Base-by-base conservation (phyloP, 177 flowering plant species). In the Telopea speciosissima region DNA sequence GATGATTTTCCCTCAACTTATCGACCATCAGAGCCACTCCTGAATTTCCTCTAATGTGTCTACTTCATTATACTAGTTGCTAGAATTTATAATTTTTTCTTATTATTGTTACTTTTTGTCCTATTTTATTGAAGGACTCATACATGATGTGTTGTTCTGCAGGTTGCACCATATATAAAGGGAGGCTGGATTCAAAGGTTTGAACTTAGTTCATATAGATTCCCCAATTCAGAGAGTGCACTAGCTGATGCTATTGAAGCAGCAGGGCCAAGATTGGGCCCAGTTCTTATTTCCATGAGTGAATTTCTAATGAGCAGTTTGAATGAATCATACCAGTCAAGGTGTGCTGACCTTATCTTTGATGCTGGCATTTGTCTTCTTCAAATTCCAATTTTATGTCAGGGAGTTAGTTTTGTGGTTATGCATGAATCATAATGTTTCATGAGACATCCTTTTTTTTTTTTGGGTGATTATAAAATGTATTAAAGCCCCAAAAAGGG, bases 261-360 rank as follows among this genome's bases (percentile, higher is more conserved):
- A 63, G 99, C 99, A 74, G 99, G 99, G 69, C 84, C 93, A 66
- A 80, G 75, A 45, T 74, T 96, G 82, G 99, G 99, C 17, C 96
- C 93, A 65, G 28, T 74, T 42, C 81, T 96, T 77, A 88, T 96
- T 67, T 85, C 89, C 3, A 89, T 91, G 97, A 93, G 98, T 70
- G 92, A 88, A 87, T 96, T 69, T 83, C 79, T 96, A 65, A 91
- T 96, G 88, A 90, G 97, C 79, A 93, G 98, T 86, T 88, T 87
- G 71, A 89, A 96, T 70, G 88, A 93, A 81, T 85, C 98, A n/a
- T 96, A 93, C 82, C 86, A 96, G 80, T 93, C 99, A 77, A 96
- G 99, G 99, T 95, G 54, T 61, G 79, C 73, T 70, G 13, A 21
- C n/a, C 63, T 64, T 49, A 44, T 45, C 42, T 66, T 19, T 73